Evolutionary conservation across 257 asterid species (phyloP), one percentile per base, ranked within the genome.

Genomic region (Fraxinus excelsior): DNA sequence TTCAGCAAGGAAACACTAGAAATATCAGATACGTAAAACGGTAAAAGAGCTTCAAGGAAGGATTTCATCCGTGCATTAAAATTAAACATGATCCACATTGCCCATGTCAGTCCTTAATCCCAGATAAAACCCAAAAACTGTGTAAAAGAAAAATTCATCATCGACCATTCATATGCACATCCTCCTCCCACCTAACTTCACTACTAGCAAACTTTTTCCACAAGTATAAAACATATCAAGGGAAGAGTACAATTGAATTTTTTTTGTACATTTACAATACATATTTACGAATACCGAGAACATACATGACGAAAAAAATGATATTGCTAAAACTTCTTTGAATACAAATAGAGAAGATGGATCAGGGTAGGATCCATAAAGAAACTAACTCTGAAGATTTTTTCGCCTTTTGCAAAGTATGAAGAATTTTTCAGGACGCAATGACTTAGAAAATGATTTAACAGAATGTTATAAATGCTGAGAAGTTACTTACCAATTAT

Each of bases 401-500:
- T 40, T 40, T 40, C 49, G 53, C 10, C 19, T 44, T 69, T 69
- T 18, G 25, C 5, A 68, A 5, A 75, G 53, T 44, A 31, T 67
- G 62, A 68, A 38, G 26, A 67, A 72, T 25, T 13, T 2, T 34
- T 64, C 29, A 28, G 51, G 65, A 74, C 32, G 62, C 62, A 31
- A 53, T 38, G 68, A 31, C 29, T 40, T n/a, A 34, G 62, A 11
- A 28, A 18, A 64, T n/a, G 23, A 75, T 14, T 14, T 28, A 28
- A 67, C 53, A 46, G 13, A 32, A 32, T 5, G 34, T 19, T 16
- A 58, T 1, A 67, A 75, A 1, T 13, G 42, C 42, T 53, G 67
- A 70, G 31, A 42, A 26, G 32, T n/a, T 7, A 67, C 56, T 82
- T 80, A 94, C 98, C 90, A 18, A 42, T 28, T 83, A 68, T 86